Percentiles rank a stretch among this genome's conserved stretches.
These are phyloP conservation scores for Polyporus tsugae DNA, from an alignment of 1,284 basidiomycete genomes.

Conservation along the genomic window DNA sequence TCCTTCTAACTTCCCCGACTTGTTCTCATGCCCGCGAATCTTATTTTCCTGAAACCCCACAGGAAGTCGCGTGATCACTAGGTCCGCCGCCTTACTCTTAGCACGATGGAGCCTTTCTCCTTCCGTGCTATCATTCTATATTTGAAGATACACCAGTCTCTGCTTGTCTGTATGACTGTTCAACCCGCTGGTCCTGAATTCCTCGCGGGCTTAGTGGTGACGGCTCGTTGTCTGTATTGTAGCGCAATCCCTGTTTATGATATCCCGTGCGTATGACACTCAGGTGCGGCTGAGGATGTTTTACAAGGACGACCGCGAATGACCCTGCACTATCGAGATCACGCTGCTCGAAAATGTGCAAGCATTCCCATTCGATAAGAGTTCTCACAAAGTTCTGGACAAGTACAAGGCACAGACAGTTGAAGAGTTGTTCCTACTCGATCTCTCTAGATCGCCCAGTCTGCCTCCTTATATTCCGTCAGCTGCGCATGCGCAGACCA, in stretches of 20 bases:
- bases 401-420: no score
- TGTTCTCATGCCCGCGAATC: conserved; percentile 2
- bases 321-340: no score
- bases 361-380: background rate
- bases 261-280: background rate
- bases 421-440: no score
- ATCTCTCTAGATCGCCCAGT: no score
- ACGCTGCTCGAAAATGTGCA: no score
- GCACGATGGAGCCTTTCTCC: background rate
- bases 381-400: no score
- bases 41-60: conserved; percentile 13
- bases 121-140: background rate
- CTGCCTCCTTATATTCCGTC: no score
- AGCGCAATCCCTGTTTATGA: background rate
- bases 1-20: conserved; percentile 11
- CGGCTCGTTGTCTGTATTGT: background rate
- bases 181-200: background rate
- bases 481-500: background rate
- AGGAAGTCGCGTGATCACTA: conserved; percentile 88
- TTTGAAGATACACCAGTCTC: background rate
- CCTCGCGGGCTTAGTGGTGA: background rate
- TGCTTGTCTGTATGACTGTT: background rate
- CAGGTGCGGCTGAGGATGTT: background rate
- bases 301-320: no score
- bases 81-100: conserved; percentile 37